phyloP scores from a whole-genome alignment of 441 rosid species.

The Sinapis alba region DNA sequence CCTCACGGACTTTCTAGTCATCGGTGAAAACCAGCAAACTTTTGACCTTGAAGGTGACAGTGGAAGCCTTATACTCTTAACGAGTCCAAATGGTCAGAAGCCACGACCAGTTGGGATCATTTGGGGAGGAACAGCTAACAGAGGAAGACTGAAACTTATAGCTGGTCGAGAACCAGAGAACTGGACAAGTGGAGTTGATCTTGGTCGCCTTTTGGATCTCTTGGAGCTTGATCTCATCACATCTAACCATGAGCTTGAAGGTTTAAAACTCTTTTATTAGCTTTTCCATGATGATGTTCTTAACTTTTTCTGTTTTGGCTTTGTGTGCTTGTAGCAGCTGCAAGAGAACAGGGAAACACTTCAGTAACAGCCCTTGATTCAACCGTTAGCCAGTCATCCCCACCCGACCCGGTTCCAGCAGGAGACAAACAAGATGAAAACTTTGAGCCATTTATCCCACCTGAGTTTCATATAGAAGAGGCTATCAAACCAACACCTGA shows the following conservation, averaged over 20 bases:
- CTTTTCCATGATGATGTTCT: slow-evolving; percentile 24
- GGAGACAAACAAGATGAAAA: slow-evolving; percentile 58
- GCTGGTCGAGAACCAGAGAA: slow-evolving; percentile 86
- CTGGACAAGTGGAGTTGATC: slow-evolving; percentile 92
- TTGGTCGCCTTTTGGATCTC: slow-evolving; percentile 58
- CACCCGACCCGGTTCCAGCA: slow-evolving; percentile 51
- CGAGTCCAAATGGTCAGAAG: slow-evolving; percentile 33
- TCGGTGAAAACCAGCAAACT: slow-evolving; percentile 91
- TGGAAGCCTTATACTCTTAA: slow-evolving; percentile 67
- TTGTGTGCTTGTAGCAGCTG: slow-evolving; percentile 52
- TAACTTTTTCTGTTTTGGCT: slow-evolving; percentile 4
- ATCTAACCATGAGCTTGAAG: slow-evolving; percentile 42
- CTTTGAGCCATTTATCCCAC: slow-evolving; percentile 51
- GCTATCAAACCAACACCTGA: slow-evolving; percentile 47
- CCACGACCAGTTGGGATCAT: slow-evolving; percentile 93
- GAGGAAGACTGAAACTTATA: slow-evolving; percentile 76
- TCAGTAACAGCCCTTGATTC: slow-evolving; percentile 70
- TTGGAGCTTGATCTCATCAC: slow-evolving; percentile 76
- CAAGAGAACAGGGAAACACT: slow-evolving; percentile 69
- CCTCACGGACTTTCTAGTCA: slow-evolving; percentile 95
- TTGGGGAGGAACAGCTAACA: slow-evolving; percentile 98
- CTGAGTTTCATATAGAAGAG: slow-evolving; percentile 60
- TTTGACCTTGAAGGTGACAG: slow-evolving; percentile 99
- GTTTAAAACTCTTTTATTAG: slow-evolving; percentile 32
- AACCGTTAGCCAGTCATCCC: slow-evolving; percentile 79